phyloP scores from a whole-genome alignment of 106 monocot genomes.

The Hemerocallis citrina region DNA sequence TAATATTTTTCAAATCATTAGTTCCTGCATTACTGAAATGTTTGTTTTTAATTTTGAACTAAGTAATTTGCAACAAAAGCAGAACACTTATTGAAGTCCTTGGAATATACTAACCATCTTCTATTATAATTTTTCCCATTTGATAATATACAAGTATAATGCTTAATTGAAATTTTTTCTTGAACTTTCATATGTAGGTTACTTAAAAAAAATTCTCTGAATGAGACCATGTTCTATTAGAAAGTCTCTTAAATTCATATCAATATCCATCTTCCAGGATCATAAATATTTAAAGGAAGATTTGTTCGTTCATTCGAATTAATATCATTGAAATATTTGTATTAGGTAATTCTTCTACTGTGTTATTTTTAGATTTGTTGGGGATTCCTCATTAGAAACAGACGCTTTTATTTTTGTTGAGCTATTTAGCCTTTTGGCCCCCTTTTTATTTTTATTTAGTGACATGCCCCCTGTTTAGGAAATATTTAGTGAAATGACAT shows the following conservation, averaged over 20 bases:
- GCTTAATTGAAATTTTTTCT: background rate
- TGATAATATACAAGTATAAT: background rate
- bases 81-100: background rate
- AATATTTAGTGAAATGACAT: no score
- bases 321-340: no score
- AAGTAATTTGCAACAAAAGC: background rate
- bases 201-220: background rate
- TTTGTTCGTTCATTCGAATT: no score
- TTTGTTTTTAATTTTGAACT: background rate
- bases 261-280: background rate
- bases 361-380: no score
- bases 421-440: no score
- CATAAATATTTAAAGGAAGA: slow-evolving; percentile 9
- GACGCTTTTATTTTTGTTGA: no score
- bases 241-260: background rate
- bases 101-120: background rate
- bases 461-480: no score
- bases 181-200: background rate
- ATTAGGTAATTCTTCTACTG: no score
- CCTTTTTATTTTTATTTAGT: no score
- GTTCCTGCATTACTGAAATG: background rate
- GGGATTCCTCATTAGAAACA: no score
- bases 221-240: no score
- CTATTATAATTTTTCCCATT: slow-evolving; percentile 2
- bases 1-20: background rate